These are phyloP conservation scores for Fusarium floridanum DNA, from an alignment of 2,329 filamentous ascomycete genomes.

Conservation along the genomic window DNA sequence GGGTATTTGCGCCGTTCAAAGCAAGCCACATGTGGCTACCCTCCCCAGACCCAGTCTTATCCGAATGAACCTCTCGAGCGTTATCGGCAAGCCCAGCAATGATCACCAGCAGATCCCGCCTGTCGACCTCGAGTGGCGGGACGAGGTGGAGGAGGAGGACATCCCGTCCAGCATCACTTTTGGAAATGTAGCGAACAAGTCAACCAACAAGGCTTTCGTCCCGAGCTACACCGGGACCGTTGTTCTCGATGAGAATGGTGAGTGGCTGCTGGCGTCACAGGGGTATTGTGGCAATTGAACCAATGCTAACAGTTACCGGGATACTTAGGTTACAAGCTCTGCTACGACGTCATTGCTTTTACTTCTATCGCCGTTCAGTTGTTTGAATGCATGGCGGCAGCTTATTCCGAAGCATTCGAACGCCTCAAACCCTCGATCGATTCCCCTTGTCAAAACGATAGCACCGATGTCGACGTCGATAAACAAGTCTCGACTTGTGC, in stretches of 20 bases:
- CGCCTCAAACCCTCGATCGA: background rate
- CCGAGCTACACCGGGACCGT: background rate
- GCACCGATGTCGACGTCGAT: background rate
- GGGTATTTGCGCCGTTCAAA: background rate
- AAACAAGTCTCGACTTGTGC: background rate
- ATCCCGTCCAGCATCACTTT: background rate
- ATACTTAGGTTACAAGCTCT: background rate
- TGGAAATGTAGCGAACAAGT: background rate
- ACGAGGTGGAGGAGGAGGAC: background rate
- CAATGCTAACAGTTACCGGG: background rate
- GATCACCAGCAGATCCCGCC: background rate
- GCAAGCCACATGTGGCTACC: background rate
- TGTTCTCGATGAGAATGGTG: background rate
- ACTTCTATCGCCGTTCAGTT: background rate
- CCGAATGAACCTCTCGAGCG: background rate
- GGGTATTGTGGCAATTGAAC: background rate
- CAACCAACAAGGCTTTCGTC: background rate
- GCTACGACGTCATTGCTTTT: background rate
- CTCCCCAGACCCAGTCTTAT: background rate
- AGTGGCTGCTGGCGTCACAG: background rate
- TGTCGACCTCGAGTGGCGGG: background rate
- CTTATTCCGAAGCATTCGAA: background rate
- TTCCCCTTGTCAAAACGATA: background rate
- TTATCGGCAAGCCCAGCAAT: background rate
- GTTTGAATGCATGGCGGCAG: background rate